Conservation (phyloP, 805 yeast species). For the Saccharomycopsis javanensis region DNA sequence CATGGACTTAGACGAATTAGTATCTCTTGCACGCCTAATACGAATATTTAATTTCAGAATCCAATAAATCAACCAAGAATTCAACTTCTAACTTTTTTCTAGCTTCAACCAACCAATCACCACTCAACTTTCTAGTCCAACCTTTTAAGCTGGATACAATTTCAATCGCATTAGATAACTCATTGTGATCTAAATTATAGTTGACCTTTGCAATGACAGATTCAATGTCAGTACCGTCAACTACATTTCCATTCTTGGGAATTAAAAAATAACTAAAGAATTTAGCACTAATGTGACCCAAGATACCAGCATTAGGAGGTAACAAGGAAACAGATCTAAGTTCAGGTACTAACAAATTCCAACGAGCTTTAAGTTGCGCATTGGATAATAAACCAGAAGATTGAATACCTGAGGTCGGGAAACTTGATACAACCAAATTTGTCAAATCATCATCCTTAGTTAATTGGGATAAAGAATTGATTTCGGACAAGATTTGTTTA, state of each 20-base stretch:
- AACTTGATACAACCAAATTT: slow-evolving; percentile 35
- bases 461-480: slow-evolving; percentile 47
- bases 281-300: slow-evolving; percentile 80
- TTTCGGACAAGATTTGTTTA: slow-evolving; percentile 49
- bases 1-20: not conserved
- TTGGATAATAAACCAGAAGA: slow-evolving; percentile 58
- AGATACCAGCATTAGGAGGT: slow-evolving; percentile 92
- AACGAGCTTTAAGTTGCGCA: slow-evolving; percentile 69
- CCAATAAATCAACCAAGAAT: slow-evolving; percentile 61
- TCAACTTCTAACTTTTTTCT: slow-evolving; percentile 85
- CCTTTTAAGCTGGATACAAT: slow-evolving; percentile 86
- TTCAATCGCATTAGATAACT: slow-evolving; percentile 82
- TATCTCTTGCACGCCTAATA: slow-evolving; percentile 22
- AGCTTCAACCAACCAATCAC: slow-evolving; percentile 85
- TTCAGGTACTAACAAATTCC: slow-evolving; percentile 75
- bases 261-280: slow-evolving; percentile 67
- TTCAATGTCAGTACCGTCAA: slow-evolving; percentile 70
- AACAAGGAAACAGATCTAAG: slow-evolving; percentile 79
- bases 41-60: slow-evolving; percentile 49
- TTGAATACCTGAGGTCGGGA: slow-evolving; percentile 36
- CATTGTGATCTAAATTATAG: slow-evolving; percentile 60
- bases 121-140: slow-evolving; percentile 83
- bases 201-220: slow-evolving; percentile 81
- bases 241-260: slow-evolving; percentile 52
- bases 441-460: slow-evolving; percentile 42